Conservation (phyloP, 345 rosid species). For the Euphorbia pulcherrima region DNA sequence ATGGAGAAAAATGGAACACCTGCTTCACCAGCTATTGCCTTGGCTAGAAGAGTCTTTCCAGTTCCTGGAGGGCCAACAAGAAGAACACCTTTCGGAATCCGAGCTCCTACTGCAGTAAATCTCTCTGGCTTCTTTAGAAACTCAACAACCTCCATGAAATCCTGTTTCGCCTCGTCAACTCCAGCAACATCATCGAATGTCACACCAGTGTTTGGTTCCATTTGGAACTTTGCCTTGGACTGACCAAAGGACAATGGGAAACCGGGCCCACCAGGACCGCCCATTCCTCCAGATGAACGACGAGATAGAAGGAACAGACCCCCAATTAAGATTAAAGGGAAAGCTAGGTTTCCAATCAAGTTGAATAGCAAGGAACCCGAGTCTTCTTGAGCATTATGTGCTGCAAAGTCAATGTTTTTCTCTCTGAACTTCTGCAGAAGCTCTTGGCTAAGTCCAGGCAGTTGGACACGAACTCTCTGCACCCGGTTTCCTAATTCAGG, state of each 20-base stretch:
- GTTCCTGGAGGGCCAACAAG: conserved; percentile 98
- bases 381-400: conserved; percentile 97
- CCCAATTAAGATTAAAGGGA: conserved; percentile 85
- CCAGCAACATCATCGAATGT: conserved; percentile 99
- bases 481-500: conserved; percentile 94
- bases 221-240: conserved; percentile 95
- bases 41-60: conserved; percentile 96
- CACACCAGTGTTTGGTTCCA: conserved; percentile 98
- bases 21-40: conserved; percentile 99
- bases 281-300: conserved; percentile 94
- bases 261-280: conserved; percentile 99
- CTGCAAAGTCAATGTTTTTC: conserved; percentile 93
- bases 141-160: conserved; percentile 99
- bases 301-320: conserved; percentile 95
- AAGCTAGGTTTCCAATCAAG: conserved; percentile 87
- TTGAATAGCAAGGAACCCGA: conserved; percentile 80
- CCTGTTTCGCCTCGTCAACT: conserved; percentile 99
- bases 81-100: conserved; percentile 96
- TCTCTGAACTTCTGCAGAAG: conserved; percentile 93
- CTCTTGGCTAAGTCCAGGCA: conserved; percentile 93
- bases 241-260: conserved; percentile 83
- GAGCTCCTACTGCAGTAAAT: conserved; percentile 92
- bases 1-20: conserved; percentile 96
- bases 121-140: conserved; percentile 98
- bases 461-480: conserved; percentile 92